Evolutionary conservation across 495 filamentous ascomycete species (phyloP).

Genomic region (Hyphodiscus hymeniophilus): DNA sequence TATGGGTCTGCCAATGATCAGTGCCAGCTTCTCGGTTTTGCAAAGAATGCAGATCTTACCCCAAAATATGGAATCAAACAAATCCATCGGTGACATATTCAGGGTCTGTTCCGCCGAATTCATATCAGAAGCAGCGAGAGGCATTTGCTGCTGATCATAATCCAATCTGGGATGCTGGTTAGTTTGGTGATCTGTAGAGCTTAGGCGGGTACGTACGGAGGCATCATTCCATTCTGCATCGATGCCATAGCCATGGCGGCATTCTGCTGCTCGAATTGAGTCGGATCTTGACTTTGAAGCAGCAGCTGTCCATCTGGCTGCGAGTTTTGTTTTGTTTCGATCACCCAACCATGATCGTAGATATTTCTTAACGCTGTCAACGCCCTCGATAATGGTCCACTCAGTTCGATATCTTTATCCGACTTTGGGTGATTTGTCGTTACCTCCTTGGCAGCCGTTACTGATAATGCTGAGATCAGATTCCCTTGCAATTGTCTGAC

Average conservation of each 20-base stretch:
- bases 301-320: background rate
- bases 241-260: conserved; percentile 48
- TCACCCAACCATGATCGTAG: conserved; percentile 44
- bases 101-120: conserved; percentile 19
- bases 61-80: conserved; percentile 53
- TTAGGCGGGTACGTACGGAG: conserved; percentile 14
- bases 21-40: background rate
- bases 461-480: conserved; percentile 45
- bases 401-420: conserved; percentile 44
- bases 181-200: background rate
- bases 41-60: conserved; percentile 29
- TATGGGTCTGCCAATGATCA: conserved; percentile 16
- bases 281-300: conserved; percentile 22
- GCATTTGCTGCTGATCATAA: conserved; percentile 20
- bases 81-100: conserved; percentile 47
- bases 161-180: conserved; percentile 18
- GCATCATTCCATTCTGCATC: conserved; percentile 36
- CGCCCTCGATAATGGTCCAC: conserved; percentile 43
- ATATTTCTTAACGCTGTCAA: conserved; percentile 47
- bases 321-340: conserved; percentile 3
- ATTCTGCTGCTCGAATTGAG: conserved; percentile 37
- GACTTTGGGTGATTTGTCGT: conserved; percentile 30
- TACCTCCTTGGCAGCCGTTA: conserved; percentile 42
- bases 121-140: conserved; percentile 2
- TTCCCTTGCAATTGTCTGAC: conserved; percentile 47